Percentiles rank a stretch among this genome's conserved stretches.
Conservation (phyloP, 1,139 yeast species). For the Hemisphaericaspora xylanilytica region DNA sequence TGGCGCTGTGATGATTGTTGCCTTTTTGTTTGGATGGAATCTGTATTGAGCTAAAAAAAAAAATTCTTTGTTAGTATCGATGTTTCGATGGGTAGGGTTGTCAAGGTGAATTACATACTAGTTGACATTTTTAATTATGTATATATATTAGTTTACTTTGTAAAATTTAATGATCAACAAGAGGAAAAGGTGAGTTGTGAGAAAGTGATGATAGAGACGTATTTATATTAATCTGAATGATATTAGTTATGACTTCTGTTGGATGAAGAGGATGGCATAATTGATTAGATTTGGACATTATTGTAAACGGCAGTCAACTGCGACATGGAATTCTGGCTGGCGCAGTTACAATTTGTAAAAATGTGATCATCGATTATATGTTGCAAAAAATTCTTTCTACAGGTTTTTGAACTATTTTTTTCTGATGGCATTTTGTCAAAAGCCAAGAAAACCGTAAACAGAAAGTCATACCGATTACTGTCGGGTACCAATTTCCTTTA, state of each 20-base stretch:
- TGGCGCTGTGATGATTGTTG: slow-evolving; percentile 76
- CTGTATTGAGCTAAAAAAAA: slow-evolving; percentile 36
- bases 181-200: no score
- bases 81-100: not conserved
- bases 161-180: no score
- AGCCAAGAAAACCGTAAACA: not conserved
- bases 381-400: not conserved
- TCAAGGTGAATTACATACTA: not conserved
- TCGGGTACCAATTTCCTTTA: not conserved
- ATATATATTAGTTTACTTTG: no score
- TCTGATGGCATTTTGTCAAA: not conserved
- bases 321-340: not conserved
- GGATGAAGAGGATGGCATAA: no score
- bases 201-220: no score
- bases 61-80: slow-evolving; percentile 6
- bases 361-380: not conserved
- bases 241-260: no score
- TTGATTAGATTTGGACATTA: not conserved
- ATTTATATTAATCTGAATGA: no score
- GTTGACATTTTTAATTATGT: not conserved
- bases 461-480: not conserved
- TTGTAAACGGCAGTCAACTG: slow-evolving; percentile 1
- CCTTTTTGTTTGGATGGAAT: slow-evolving; percentile 51
- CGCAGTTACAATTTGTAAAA: not conserved
- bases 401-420: not conserved